Percentiles rank a stretch among this genome's conserved stretches.
These are phyloP conservation scores for Erigeron philadelphicus DNA, from an alignment of 140 eudicot species.

Conservation along the genomic window DNA sequence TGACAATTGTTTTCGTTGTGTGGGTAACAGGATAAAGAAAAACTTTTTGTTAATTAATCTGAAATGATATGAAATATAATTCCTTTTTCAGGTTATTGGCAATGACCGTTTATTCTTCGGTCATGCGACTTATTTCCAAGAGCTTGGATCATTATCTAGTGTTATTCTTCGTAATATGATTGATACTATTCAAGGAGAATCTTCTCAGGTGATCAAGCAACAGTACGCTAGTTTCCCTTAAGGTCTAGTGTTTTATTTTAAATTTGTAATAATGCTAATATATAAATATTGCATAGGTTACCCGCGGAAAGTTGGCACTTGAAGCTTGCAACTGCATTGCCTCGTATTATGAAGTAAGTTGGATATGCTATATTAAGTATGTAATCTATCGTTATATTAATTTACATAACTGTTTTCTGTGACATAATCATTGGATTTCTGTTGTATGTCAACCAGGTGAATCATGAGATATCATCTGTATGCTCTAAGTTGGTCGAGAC, in stretches of 20 bases:
- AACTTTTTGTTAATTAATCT: slow-evolving; percentile 11
- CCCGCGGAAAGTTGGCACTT: slow-evolving; percentile 74
- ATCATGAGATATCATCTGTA: slow-evolving; percentile 32
- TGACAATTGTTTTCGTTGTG: too few relatives aligned
- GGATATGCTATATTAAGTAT: background rate
- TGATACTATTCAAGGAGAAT: slow-evolving; percentile 46
- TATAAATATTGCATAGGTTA: slow-evolving; percentile 33
- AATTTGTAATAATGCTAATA: slow-evolving; percentile 20
- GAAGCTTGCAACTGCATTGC: slow-evolving; percentile 78
- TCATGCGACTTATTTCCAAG: slow-evolving; percentile 38
- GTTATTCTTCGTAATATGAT: slow-evolving; percentile 39
- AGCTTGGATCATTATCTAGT: slow-evolving; percentile 44
- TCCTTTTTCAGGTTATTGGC: slow-evolving; percentile 44
- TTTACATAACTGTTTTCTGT: background rate
- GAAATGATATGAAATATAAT: background rate
- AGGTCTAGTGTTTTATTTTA: background rate
- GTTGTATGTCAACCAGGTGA: slow-evolving; percentile 29
- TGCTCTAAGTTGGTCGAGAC: slow-evolving; percentile 66
- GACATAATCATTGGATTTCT: background rate
- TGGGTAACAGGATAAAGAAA: background rate
- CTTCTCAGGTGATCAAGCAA: slow-evolving; percentile 44
- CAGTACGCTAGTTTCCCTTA: slow-evolving; percentile 1
- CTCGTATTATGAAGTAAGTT: slow-evolving; percentile 43
- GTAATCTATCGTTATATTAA: background rate
- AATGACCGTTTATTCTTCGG: slow-evolving; percentile 50